Base-by-base conservation (phyloP, 495 filamentous ascomycete species). In the Hyaloscypha hepaticicola region DNA sequence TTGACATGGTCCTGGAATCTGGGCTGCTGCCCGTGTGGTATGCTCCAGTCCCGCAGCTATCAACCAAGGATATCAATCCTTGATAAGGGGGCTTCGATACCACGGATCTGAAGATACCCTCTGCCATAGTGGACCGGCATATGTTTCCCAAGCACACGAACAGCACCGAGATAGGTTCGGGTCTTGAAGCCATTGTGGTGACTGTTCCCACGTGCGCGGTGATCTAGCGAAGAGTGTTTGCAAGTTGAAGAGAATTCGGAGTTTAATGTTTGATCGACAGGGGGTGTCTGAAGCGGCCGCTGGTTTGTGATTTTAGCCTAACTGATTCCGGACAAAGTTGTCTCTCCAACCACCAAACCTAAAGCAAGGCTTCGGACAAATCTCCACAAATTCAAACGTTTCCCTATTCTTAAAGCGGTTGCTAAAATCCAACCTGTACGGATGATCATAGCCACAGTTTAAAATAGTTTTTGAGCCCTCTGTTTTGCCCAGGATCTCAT, bases 81-180 rank as follows among this genome's bases (percentile, higher is more conserved):
- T 83, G 72, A 77, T 85, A 80, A 58, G 78, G 74, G 50, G 82
- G 73, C 59, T 75, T 71, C 45, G 76, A 72, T n/a, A 86, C 85
- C 7, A 96, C 75, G 28, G 86, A 84, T 38, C 85, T 86, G 79
- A 99, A 97, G 65, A 95, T 90, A 48, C 88, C 95, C 79, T 97
- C 94, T 33, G 93, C 92, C 95, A 99, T 98, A 3, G 95, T 90
- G 2, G 93, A 97, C 28, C 81, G 81, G 82, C 95, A 99, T 72
- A 97, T 97, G 76, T 99, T 99, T 69, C 95, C 95, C 16, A 99
- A 82, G 75, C 95, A 99, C 69, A 97, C 93, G 75, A 99, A 99
- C 51, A 99, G 84, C 29, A 99, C 88, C 9, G 87, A 95, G 63
- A 92, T 79, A 4, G 81, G 77, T 12, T 76, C 69, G 31, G 65